phyloP scores from a whole-genome alignment of 2,329 filamentous ascomycete genomes.

The Byssochlamys sp. region DNA sequence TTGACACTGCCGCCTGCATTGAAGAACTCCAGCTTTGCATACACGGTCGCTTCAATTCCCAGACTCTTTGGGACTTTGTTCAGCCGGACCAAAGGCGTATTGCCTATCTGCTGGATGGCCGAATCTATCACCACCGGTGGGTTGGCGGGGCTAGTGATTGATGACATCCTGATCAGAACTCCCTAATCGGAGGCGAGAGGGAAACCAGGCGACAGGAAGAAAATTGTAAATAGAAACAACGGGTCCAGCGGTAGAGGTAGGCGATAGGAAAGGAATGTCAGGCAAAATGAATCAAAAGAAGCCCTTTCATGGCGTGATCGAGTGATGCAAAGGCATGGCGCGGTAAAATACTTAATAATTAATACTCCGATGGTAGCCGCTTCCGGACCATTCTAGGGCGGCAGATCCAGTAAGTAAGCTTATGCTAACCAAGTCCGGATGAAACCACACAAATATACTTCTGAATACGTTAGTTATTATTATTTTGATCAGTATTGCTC shows the following conservation, averaged over 20 bases:
- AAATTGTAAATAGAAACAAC: constrained; percentile 1
- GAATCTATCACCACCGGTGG: constrained; percentile 52
- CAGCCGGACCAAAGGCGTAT: constrained; percentile 86
- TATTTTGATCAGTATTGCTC: too few species aligned
- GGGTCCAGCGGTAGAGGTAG: background rate
- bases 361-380: constrained; percentile 17
- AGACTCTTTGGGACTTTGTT: constrained; percentile 88
- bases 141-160: constrained; percentile 40
- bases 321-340: background rate
- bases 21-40: constrained; percentile 85
- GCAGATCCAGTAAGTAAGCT: background rate
- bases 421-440: background rate
- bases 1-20: constrained; percentile 91
- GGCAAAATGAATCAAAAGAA: background rate
- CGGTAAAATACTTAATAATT: constrained; percentile 1
- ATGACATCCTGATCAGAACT: constrained; percentile 32
- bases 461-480: background rate
- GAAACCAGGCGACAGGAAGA: background rate
- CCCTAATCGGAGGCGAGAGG: background rate
- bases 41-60: constrained; percentile 79
- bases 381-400: constrained; percentile 1
- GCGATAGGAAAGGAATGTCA: background rate
- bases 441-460: background rate
- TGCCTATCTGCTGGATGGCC: constrained; percentile 81
- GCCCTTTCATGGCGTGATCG: background rate